Conservation (phyloP, 1,284 basidiomycete genomes). For the Malassezia slooffiae region DNA sequence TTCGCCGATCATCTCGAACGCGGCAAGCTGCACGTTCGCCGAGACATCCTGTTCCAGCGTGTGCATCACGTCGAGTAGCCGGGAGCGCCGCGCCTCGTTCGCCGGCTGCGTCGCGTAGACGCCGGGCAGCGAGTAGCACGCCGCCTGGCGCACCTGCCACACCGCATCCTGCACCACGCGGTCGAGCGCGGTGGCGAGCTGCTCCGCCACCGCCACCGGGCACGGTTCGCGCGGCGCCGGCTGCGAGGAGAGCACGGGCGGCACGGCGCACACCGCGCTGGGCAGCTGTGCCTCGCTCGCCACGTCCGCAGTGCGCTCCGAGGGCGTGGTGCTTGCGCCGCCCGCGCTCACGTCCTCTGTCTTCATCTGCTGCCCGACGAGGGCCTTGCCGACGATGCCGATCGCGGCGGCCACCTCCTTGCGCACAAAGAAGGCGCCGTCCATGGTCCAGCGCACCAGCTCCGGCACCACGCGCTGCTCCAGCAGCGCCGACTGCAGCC, state of each 20-base stretch:
- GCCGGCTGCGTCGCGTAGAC: slow-evolving; percentile 50
- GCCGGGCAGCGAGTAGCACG: slow-evolving; percentile 72
- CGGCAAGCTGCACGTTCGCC: slow-evolving; percentile 64
- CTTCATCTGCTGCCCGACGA: slow-evolving; percentile 60
- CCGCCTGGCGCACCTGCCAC: slow-evolving; percentile 79
- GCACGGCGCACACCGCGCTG: too few species aligned
- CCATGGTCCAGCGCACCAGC: slow-evolving; percentile 65
- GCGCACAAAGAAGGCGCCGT: slow-evolving; percentile 71
- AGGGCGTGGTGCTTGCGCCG: slow-evolving; percentile 50
- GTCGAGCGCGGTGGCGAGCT: slow-evolving; percentile 61
- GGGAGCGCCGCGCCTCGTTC: slow-evolving; percentile 17
- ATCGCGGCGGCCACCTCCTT: slow-evolving; percentile 81
- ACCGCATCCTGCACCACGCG: slow-evolving; percentile 59
- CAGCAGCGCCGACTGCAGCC: slow-evolving; percentile 53
- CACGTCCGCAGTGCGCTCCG: too few species aligned
- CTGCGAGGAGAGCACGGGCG: too few species aligned
- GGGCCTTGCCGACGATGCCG: slow-evolving; percentile 73
- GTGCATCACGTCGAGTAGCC: slow-evolving; percentile 31
- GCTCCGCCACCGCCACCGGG: not conserved
- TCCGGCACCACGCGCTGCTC: slow-evolving; percentile 66
- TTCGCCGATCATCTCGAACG: slow-evolving; percentile 81
- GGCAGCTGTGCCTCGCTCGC: not conserved
- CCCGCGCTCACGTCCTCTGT: too few species aligned
- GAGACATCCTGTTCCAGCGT: slow-evolving; percentile 59
- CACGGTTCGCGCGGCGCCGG: slow-evolving; percentile 5